Percentiles rank a stretch among this genome's conserved stretches.
These are phyloP conservation scores for Lachancea sp. DNA, from an alignment of 805 yeast genomes.

Conservation along the genomic window DNA sequence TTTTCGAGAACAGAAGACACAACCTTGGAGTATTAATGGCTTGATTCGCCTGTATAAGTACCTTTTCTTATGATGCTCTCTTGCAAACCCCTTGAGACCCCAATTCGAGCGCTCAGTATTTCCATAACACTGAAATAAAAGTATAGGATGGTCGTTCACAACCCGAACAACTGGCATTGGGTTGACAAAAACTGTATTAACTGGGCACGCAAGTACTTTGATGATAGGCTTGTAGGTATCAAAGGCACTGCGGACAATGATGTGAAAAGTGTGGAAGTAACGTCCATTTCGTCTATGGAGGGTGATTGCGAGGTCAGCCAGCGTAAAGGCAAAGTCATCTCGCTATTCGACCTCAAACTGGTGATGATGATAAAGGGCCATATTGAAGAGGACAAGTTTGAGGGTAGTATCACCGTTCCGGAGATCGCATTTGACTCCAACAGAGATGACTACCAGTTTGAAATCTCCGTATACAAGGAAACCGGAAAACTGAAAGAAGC, in stretches of 20 bases:
- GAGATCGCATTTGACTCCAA: slow-evolving; percentile 93
- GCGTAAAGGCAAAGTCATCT: slow-evolving; percentile 93
- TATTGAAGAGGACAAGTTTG: slow-evolving; percentile 37
- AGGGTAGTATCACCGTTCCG: slow-evolving; percentile 78
- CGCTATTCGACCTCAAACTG: slow-evolving; percentile 75
- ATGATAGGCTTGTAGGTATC: slow-evolving; percentile 50
- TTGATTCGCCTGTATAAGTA: slow-evolving; percentile 4
- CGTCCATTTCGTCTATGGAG: slow-evolving; percentile 46
- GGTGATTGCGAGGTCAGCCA: slow-evolving; percentile 98
- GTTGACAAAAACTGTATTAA: slow-evolving; percentile 93
- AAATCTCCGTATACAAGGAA: slow-evolving; percentile 54
- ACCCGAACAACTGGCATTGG: slow-evolving; percentile 99
- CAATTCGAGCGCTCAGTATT: not conserved
- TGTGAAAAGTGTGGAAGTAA: slow-evolving; percentile 30
- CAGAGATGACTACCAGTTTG: slow-evolving; percentile 78
- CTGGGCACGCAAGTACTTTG: slow-evolving; percentile 81
- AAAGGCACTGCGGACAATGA: slow-evolving; percentile 27
- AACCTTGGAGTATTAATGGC: no score
- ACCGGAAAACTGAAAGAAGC: slow-evolving; percentile 47
- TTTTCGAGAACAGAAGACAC: slow-evolving; percentile 8
- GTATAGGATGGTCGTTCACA: slow-evolving; percentile 74
- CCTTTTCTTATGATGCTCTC: not conserved
- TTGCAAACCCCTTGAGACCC: not conserved
- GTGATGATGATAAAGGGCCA: slow-evolving; percentile 53
- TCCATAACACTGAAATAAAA: not conserved